Conservation (phyloP, 2,329 filamentous ascomycete species). For the Diplocarpon mali region DNA sequence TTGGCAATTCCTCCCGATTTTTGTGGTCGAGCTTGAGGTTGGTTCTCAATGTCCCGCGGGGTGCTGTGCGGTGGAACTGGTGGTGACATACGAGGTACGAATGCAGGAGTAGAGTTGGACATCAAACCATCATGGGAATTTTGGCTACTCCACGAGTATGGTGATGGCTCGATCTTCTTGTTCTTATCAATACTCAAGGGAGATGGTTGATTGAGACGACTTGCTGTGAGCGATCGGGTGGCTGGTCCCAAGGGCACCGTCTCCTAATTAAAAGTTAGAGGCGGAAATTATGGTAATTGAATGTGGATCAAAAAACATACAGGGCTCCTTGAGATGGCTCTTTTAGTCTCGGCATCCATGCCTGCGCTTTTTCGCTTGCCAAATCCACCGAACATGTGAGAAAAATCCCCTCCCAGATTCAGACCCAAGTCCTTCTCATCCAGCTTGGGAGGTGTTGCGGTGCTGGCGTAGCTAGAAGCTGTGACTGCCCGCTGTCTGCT, state of each 20-base stretch:
- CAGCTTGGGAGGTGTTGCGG: slow-evolving; percentile 25
- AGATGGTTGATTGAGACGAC: slow-evolving; percentile 19
- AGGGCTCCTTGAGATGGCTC: slow-evolving; percentile 20
- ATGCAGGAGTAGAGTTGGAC: slow-evolving; percentile 18
- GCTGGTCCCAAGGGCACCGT: slow-evolving; percentile 15
- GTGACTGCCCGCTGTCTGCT: slow-evolving; percentile 24
- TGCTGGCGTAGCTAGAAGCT: slow-evolving; percentile 27
- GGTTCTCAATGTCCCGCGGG: slow-evolving; percentile 6
- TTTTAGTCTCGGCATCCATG: slow-evolving; percentile 18
- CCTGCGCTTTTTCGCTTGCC: slow-evolving; percentile 23
- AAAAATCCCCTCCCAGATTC: slow-evolving; percentile 27
- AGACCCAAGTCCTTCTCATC: slow-evolving; percentile 23
- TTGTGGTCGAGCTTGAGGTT: slow-evolving; percentile 9
- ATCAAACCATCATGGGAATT: slow-evolving; percentile 26
- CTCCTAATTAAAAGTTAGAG: slow-evolving; percentile 16
- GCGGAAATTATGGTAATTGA: background rate
- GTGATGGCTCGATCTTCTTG: slow-evolving; percentile 20
- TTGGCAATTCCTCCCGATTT: slow-evolving; percentile 12
- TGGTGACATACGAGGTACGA: slow-evolving; percentile 7
- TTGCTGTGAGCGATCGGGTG: slow-evolving; percentile 12
- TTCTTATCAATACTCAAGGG: slow-evolving; percentile 23
- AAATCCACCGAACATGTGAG: slow-evolving; percentile 27
- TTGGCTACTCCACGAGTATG: slow-evolving; percentile 25
- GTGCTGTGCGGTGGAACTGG: slow-evolving; percentile 19
- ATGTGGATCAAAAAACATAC: slow-evolving; percentile 14